Evolutionary conservation across 345 rosid species (phyloP), one percentile per base, ranked within the genome.

Genomic region (Sapria himalayana): DNA sequence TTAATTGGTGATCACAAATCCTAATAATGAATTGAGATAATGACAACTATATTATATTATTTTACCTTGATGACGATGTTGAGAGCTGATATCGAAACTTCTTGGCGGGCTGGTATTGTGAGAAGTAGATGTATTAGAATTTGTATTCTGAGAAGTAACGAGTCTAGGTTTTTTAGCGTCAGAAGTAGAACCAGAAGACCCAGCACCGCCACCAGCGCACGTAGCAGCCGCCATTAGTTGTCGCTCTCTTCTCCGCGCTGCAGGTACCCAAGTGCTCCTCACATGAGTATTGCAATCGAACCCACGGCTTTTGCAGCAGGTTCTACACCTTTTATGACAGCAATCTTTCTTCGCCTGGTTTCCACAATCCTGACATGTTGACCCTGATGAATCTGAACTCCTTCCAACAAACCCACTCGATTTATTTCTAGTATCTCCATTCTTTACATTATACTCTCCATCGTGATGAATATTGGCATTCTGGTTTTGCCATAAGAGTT

Each of bases 321-420:
- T 82, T 54, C 98, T 55, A 33, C 98, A 89, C 64, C 98, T 64
- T 38, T 84, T 57, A 44, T 72, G 85, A 50, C 47, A 60, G 18
- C 98, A 89, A 43, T 79, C 98, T 22, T 89, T 89, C 79, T 89
- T 89, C 1, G 98, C 91, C 41, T 89, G 95, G 77, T 89, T 89
- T 8, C 98, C 98, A 47, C 98, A 89, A 33, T 89, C 98, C 54
- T 78, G 94, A 52, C 98, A 89, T 50, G 98, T 79, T 13, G 76
- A 42, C 5, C 60, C 55, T 0, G 92, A 70, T 12, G 65, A 51
- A 7, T 65, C 65, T 1, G 72, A 69, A 12, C 68, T 65, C 19
- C 60, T 65, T 15, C 66, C 58, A 2, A 64, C 68, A 9, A 24
- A 36, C 3, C 53, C 55, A 19, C 37, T 46, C 3, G 38, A 32